These are phyloP conservation scores for Boletus sp. DNA, from an alignment of 768 basidiomycete species.

Conservation along the genomic window DNA sequence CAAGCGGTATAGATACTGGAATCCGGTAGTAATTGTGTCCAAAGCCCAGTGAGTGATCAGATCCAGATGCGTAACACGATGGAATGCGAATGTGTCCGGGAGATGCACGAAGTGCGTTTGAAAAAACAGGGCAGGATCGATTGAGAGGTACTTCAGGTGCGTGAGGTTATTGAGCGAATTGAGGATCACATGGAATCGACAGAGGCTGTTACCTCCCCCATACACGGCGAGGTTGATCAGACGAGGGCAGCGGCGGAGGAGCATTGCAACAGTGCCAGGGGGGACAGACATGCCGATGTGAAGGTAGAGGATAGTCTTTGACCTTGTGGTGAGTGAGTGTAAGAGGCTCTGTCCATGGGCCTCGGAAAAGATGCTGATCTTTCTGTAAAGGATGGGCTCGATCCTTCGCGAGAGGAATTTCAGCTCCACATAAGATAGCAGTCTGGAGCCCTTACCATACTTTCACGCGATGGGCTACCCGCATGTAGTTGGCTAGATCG, in stretches of 20 bases:
- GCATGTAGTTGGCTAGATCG: background rate
- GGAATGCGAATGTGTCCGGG: background rate
- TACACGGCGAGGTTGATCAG: background rate
- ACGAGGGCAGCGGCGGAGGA: background rate
- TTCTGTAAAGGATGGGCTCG: background rate
- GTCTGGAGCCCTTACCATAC: background rate
- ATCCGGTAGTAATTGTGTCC: too few species aligned
- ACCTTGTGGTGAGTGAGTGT: background rate
- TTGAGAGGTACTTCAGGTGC: background rate
- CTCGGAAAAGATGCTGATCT: background rate
- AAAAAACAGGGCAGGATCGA: background rate
- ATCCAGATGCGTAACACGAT: too few species aligned
- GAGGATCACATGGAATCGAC: background rate
- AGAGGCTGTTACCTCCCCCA: background rate
- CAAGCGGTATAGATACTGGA: too few species aligned
- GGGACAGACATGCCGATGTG: too few species aligned
- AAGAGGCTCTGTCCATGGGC: background rate
- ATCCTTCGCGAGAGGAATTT: background rate
- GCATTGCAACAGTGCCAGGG: background rate
- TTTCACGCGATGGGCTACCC: background rate
- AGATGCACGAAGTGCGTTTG: background rate
- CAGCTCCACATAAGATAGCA: background rate
- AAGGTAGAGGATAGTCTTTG: too few species aligned
- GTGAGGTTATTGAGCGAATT: background rate
- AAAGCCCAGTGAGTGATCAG: too few species aligned